Conservation (phyloP, 257 asterid genomes). For the Mentha longifolia region DNA sequence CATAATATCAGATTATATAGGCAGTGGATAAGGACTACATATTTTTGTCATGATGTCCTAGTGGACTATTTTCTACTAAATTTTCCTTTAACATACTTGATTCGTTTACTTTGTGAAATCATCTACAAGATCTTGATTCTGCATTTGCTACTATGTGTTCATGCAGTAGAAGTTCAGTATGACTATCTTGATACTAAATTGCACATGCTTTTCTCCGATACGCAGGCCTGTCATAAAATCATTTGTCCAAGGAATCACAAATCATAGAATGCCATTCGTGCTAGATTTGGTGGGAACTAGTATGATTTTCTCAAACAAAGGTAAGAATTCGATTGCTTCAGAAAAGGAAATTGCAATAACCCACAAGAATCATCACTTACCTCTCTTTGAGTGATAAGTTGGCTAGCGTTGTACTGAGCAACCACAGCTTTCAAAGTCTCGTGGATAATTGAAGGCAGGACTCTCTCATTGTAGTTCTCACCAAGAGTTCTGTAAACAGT, state of each 20-base stretch:
- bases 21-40: too few species aligned
- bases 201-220: neutral
- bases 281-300: neutral
- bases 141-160: too few species aligned
- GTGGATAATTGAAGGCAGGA: conserved; percentile 85
- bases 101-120: neutral
- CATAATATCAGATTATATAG: too few species aligned
- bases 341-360: neutral
- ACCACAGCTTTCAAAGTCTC: conserved; percentile 92
- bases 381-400: conserved; percentile 94
- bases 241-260: neutral
- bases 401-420: conserved; percentile 96
- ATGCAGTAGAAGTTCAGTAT: neutral
- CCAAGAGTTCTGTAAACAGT: conserved; percentile 80
- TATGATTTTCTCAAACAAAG: neutral
- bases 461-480: conserved; percentile 81
- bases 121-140: neutral
- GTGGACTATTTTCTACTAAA: neutral
- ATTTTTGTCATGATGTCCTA: neutral
- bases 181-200: neutral
- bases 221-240: neutral
- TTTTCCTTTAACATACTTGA: neutral
- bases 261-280: neutral
- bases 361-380: conserved; percentile 34
- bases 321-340: neutral